phyloP scores from a whole-genome alignment of 1,139 yeast species.

The Lodderomyces margitis region DNA sequence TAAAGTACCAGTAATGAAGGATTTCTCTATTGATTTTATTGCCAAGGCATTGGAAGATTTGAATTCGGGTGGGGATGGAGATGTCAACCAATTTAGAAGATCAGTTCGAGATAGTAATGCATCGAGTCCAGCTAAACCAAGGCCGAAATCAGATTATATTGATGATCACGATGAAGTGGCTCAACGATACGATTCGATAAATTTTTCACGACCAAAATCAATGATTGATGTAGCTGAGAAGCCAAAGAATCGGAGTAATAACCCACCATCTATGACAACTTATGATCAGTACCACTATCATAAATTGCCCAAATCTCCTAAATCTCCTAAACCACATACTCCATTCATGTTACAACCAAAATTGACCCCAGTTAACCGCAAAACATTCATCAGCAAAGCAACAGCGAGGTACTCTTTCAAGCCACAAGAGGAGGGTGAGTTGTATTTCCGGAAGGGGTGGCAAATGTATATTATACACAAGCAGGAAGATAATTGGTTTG shows the following conservation, averaged over 20 bases:
- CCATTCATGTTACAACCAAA: constrained; percentile 11
- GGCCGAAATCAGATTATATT: constrained; percentile 27
- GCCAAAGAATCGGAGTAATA: neutral
- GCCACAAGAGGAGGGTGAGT: constrained; percentile 79
- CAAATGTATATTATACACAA: constrained; percentile 64
- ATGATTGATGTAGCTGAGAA: constrained; percentile 24
- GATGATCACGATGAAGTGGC: constrained; percentile 42
- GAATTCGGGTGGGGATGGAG: constrained; percentile 64
- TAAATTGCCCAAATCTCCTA: neutral
- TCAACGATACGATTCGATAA: constrained; percentile 33
- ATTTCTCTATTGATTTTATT: constrained; percentile 48
- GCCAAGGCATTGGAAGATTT: constrained; percentile 65
- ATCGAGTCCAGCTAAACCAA: constrained; percentile 3
- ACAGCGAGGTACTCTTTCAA: constrained; percentile 70
- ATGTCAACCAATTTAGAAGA: constrained; percentile 42
- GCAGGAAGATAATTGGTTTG: constrained; percentile 92
- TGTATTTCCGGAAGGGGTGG: constrained; percentile 73
- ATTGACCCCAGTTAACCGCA: constrained; percentile 40
- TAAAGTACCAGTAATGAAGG: constrained; percentile 40
- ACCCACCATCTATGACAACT: neutral
- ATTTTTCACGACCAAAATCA: constrained; percentile 39
- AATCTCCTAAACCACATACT: neutral
- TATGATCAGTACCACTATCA: neutral
- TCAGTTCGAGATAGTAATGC: constrained; percentile 25
- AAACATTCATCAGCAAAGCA: constrained; percentile 57